Conservation (phyloP, 805 yeast genomes). For the Ogataea polymorpha region DNA sequence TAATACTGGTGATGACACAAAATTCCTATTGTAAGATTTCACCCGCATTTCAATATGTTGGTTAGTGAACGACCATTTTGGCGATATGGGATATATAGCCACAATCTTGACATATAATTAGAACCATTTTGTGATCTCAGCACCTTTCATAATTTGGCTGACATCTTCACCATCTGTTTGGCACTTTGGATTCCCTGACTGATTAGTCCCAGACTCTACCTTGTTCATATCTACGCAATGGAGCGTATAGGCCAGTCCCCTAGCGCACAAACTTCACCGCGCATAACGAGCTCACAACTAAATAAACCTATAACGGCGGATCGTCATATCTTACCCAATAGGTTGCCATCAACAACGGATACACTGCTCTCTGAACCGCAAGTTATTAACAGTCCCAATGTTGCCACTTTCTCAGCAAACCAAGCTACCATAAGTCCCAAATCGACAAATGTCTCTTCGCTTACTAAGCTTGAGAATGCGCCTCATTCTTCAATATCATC, state of each 20-base stretch:
- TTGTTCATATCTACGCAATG: not conserved
- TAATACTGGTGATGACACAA: constrained; percentile 5
- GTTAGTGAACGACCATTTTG: constrained; percentile 2
- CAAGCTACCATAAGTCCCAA: constrained; percentile 13
- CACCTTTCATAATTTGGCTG: too few relatives aligned
- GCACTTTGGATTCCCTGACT: not conserved
- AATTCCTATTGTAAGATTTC: not conserved
- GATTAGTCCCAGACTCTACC: not conserved
- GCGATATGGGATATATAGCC: not conserved
- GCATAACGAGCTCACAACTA: constrained; percentile 11
- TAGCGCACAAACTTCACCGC: constrained; percentile 18
- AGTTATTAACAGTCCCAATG: constrained; percentile 18
- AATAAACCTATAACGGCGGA: constrained; percentile 20
- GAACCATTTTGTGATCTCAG: too few relatives aligned
- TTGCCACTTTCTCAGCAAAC: constrained; percentile 7
- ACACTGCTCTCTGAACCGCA: constrained; percentile 12
- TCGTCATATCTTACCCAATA: constrained; percentile 22
- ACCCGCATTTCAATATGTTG: constrained; percentile 1
- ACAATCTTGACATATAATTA: not conserved
- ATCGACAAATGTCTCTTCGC: constrained; percentile 9
- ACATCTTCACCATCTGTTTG: too few relatives aligned
- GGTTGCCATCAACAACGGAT: constrained; percentile 23
- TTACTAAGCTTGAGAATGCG: constrained; percentile 14
- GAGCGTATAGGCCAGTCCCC: constrained; percentile 1
- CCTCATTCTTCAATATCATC: constrained; percentile 24